Conservation (phyloP, 106 monocot species). For the Allium fistulosum region DNA sequence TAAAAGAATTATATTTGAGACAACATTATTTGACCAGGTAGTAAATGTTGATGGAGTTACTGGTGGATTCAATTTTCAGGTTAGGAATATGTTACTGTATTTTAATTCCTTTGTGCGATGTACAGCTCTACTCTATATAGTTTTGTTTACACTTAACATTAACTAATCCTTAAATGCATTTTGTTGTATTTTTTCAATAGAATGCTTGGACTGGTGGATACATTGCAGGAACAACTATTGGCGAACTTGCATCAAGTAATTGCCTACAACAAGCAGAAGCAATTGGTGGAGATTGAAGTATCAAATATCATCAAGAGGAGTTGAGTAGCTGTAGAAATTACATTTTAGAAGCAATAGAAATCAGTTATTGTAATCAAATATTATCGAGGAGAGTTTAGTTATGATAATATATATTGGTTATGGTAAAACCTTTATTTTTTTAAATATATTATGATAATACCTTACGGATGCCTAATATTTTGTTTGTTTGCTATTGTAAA, state of each 20-base stretch:
- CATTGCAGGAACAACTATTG: constrained; percentile 81
- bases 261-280: not conserved
- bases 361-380: too few species aligned
- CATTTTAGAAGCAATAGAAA: too few species aligned
- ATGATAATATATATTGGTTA: too few species aligned
- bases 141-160: too few species aligned
- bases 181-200: constrained; percentile 17
- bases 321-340: too few species aligned
- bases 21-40: constrained; percentile 37
- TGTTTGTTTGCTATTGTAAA: too few species aligned
- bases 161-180: not conserved
- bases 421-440: too few species aligned
- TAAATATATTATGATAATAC: too few species aligned
- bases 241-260: constrained; percentile 31
- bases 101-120: not conserved
- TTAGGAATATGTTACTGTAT: constrained; percentile 6
- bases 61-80: constrained; percentile 99
- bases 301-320: too few species aligned
- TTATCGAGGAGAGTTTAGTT: too few species aligned
- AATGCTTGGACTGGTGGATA: constrained; percentile 95
- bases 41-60: constrained; percentile 89
- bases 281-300: too few species aligned
- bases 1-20: not conserved
- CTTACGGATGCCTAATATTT: too few species aligned
- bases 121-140: not conserved